phyloP scores from a whole-genome alignment of 306 rosid species.

The Urtica urens region DNA sequence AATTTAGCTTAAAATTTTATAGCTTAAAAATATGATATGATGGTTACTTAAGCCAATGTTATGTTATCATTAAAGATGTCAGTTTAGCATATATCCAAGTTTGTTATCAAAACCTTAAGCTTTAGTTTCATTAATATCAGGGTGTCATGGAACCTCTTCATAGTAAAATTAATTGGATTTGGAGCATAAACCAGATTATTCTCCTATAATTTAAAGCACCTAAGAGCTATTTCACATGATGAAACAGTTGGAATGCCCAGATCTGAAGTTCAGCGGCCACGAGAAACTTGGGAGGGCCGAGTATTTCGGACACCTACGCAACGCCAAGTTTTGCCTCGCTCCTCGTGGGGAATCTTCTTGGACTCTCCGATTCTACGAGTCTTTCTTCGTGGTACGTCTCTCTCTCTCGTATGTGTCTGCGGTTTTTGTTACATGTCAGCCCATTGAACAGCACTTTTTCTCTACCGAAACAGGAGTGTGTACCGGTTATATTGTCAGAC shows the following conservation, averaged over 20 bases:
- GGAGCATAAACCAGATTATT: background rate
- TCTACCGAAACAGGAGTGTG: constrained; percentile 62
- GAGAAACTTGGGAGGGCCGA: constrained; percentile 65
- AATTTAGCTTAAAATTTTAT: too few relatives aligned
- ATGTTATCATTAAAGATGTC: too few relatives aligned
- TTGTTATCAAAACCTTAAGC: too few relatives aligned
- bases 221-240: background rate
- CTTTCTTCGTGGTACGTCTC: constrained; percentile 76
- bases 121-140: too few relatives aligned
- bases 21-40: too few relatives aligned
- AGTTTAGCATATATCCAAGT: too few relatives aligned
- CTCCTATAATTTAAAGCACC: background rate
- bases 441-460: constrained; percentile 9
- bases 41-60: too few relatives aligned
- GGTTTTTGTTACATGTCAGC: background rate
- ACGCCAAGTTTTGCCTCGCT: constrained; percentile 88
- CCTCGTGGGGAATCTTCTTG: constrained; percentile 98
- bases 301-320: constrained; percentile 76
- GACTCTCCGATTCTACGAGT: constrained; percentile 94
- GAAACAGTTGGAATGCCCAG: constrained; percentile 94
- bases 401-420: constrained; percentile 1
- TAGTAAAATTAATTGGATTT: too few relatives aligned
- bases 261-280: constrained; percentile 75
- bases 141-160: too few relatives aligned
- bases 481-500: constrained; percentile 85